phyloP scores from a whole-genome alignment of 352 stramenopile species.

The Globisporangium lucens region DNA sequence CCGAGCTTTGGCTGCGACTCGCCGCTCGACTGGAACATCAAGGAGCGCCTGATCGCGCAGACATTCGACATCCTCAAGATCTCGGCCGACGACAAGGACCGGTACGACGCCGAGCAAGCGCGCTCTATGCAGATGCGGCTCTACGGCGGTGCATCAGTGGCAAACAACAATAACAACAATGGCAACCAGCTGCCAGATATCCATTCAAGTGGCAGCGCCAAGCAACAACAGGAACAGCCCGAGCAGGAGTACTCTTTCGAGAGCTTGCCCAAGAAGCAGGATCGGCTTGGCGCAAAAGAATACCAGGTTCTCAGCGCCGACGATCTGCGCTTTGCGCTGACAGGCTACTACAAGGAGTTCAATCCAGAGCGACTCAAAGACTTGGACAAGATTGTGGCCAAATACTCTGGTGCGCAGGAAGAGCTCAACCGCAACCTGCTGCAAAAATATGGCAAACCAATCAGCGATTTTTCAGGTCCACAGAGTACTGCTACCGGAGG shows the following conservation, averaged over 20 bases:
- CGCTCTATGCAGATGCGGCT: slow-evolving; percentile 60
- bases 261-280: background rate
- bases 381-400: slow-evolving; percentile 70
- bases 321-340: slow-evolving; percentile 40
- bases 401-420: slow-evolving; percentile 63
- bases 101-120: slow-evolving; percentile 66
- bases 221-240: slow-evolving; percentile 13
- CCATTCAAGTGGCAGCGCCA: background rate
- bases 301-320: slow-evolving; percentile 24
- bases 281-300: background rate
- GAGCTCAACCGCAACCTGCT: slow-evolving; percentile 59
- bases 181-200: slow-evolving; percentile 18
- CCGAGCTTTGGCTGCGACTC: slow-evolving; percentile 95
- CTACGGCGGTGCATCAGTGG: slow-evolving; percentile 36
- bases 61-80: slow-evolving; percentile 88
- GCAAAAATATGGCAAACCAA: slow-evolving; percentile 62
- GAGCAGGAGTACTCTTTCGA: slow-evolving; percentile 14
- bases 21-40: slow-evolving; percentile 94
- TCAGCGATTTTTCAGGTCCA: slow-evolving; percentile 35
- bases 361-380: slow-evolving; percentile 55
- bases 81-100: slow-evolving; percentile 68
- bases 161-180: slow-evolving; percentile 10
- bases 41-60: slow-evolving; percentile 92
- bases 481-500: too few species aligned
- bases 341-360: slow-evolving; percentile 53